These are phyloP conservation scores for Lupinus albus DNA, from an alignment of 306 rosid species.

Conservation along the genomic window DNA sequence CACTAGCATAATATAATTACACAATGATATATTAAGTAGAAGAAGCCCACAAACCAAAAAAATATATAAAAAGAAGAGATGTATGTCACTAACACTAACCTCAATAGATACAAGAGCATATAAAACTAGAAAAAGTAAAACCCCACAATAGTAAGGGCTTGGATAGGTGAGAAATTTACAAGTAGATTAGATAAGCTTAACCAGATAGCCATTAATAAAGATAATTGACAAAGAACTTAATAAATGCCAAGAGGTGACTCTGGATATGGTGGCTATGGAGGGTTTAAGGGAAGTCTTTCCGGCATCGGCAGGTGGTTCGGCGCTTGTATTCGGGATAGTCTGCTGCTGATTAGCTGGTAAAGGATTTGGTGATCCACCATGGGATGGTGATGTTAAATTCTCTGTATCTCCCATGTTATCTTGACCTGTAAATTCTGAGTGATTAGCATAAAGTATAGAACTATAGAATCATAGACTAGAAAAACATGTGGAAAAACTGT, in stretches of 20 bases:
- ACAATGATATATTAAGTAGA: not conserved
- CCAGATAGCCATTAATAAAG: conserved; percentile 34
- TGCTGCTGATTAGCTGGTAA: conserved; percentile 58
- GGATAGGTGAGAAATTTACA: conserved; percentile 44
- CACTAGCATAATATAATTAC: not conserved
- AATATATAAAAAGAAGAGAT: not conserved
- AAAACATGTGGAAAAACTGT: not conserved
- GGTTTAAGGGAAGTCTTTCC: conserved; percentile 44
- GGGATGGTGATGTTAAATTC: conserved; percentile 47
- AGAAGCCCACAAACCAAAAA: conserved; percentile 3
- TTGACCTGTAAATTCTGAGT: conserved; percentile 52
- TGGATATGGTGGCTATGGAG: conserved; percentile 41
- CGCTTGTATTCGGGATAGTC: conserved; percentile 43
- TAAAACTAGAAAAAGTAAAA: conserved; percentile 15
- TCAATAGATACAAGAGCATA: conserved; percentile 40
- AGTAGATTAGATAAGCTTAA: conserved; percentile 26
- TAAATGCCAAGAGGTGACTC: conserved; percentile 28
- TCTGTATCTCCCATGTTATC: conserved; percentile 37
- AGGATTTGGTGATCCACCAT: conserved; percentile 48
- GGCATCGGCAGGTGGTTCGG: conserved; percentile 52
- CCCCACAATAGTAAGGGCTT: conserved; percentile 1
- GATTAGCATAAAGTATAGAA: conserved; percentile 28
- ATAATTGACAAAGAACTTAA: conserved; percentile 30
- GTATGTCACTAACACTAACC: conserved; percentile 11
- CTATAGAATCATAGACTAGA: not conserved